Evolutionary conservation across 768 basidiomycete genomes (phyloP).

Genomic region (Amanita polypyramis): DNA sequence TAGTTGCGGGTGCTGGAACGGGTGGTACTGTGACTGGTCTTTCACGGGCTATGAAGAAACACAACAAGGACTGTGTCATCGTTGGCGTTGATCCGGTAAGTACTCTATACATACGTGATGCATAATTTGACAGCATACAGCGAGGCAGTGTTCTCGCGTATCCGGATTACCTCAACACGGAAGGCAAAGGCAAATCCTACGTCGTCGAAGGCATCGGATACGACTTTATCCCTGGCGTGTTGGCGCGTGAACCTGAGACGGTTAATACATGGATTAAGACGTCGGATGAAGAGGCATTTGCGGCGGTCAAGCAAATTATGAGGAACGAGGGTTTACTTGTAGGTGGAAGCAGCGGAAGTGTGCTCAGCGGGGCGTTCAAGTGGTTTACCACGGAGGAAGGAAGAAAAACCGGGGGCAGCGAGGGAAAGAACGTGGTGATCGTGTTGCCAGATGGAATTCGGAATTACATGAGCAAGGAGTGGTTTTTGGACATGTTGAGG

Average conservation of each 20-base stretch:
- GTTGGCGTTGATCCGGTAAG: slow-evolving; percentile 89
- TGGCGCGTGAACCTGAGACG: slow-evolving; percentile 48
- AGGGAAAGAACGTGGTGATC: slow-evolving; percentile 81
- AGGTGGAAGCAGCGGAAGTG: slow-evolving; percentile 89
- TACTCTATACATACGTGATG: background rate
- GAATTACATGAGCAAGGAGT: slow-evolving; percentile 91
- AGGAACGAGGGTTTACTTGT: slow-evolving; percentile 80
- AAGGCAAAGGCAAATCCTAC: slow-evolving; percentile 44
- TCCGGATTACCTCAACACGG: slow-evolving; percentile 53
- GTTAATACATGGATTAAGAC: slow-evolving; percentile 86
- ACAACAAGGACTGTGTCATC: slow-evolving; percentile 63
- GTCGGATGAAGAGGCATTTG: slow-evolving; percentile 70
- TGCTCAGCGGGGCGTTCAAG: slow-evolving; percentile 62
- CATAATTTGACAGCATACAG: slow-evolving; percentile 24
- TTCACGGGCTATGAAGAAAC: slow-evolving; percentile 64
- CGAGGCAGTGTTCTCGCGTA: slow-evolving; percentile 81
- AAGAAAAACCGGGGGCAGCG: slow-evolving; percentile 43
- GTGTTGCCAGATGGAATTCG: slow-evolving; percentile 85
- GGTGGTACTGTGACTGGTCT: slow-evolving; percentile 93
- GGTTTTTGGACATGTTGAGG: slow-evolving; percentile 64
- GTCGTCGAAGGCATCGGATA: slow-evolving; percentile 96
- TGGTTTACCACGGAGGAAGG: slow-evolving; percentile 75
- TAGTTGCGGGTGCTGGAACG: slow-evolving; percentile 86
- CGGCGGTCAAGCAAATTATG: slow-evolving; percentile 67
- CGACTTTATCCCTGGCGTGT: slow-evolving; percentile 84